Evolutionary conservation across 2,329 filamentous ascomycete genomes (phyloP), one percentile per base, ranked within the genome.

Genomic region (Pseudovirgaria hyperparasitica): DNA sequence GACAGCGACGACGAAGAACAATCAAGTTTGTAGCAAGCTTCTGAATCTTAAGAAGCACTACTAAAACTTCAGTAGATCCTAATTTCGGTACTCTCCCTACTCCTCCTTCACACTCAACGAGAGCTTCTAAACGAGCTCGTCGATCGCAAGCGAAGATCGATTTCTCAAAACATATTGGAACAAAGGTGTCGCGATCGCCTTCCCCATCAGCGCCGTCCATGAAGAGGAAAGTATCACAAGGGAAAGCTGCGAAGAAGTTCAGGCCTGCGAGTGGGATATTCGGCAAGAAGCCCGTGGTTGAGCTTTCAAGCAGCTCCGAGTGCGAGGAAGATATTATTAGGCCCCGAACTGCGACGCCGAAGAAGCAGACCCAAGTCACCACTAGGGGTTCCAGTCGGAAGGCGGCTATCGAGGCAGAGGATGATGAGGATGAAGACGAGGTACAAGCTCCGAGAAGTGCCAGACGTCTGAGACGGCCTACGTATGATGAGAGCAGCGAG

Each of bases 141-240:
- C n/a, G n/a, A n/a, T n/a, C n/a, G n/a, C n/a, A n/a, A n/a, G n/a
- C n/a, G n/a, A n/a, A n/a, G n/a, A n/a, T n/a, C n/a, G n/a, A n/a
- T n/a, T n/a, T n/a, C n/a, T n/a, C n/a, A n/a, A n/a, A n/a, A n/a
- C n/a, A n/a, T n/a, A n/a, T n/a, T n/a, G n/a, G n/a, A n/a, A n/a
- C n/a, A n/a, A n/a, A n/a, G n/a, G n/a, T n/a, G n/a, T n/a, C n/a
- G n/a, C n/a, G n/a, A n/a, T n/a, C n/a, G n/a, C n/a, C n/a, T n/a
- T n/a, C n/a, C n/a, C n/a, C n/a, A n/a, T n/a, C n/a, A n/a, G n/a
- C n/a, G n/a, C n/a, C 42, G 23, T 27, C 34, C 27, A 27, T 40
- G 42, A 40, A 43, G 37, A 16, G 41, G 36, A 29, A 39, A 22
- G 23, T 48, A n/a, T n/a, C n/a, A n/a, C n/a, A n/a, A n/a, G n/a